These are phyloP conservation scores for Cryphonectria naterciae DNA, from an alignment of 2,329 filamentous ascomycete species.

Conservation along the genomic window DNA sequence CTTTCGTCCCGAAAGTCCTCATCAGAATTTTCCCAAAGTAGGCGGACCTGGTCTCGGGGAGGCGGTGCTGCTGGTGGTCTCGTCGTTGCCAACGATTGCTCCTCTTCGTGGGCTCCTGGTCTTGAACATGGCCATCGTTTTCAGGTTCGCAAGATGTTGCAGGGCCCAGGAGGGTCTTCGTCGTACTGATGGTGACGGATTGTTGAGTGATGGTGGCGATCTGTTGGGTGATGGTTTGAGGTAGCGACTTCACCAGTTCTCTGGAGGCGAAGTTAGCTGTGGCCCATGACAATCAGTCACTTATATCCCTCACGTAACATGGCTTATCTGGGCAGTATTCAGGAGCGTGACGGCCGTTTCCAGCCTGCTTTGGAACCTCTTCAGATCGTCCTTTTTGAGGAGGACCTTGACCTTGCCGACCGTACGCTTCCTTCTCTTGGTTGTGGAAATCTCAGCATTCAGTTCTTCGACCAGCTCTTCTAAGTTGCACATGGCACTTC, in stretches of 20 bases:
- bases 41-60: background rate
- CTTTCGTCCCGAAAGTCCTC: background rate
- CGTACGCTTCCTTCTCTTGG: background rate
- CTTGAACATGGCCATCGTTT: fast-evolving
- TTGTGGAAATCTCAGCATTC: background rate
- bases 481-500: conserved; percentile 31
- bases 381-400: conserved; percentile 13
- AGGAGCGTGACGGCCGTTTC: conserved; percentile 1
- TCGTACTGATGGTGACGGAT: background rate
- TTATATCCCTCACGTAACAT: background rate
- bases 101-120: background rate
- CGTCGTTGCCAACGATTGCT: background rate
- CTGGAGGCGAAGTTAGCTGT: background rate
- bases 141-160: background rate
- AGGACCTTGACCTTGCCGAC: conserved; percentile 4
- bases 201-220: background rate
- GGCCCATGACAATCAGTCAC: background rate
- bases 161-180: background rate
- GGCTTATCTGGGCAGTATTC: background rate
- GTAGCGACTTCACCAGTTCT: background rate
- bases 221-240: background rate
- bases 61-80: background rate
- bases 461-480: conserved; percentile 32
- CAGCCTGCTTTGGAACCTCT: conserved; percentile 2
- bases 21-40: background rate